A percentile compares a stretch with the other conserved stretches of the same genome.
Conservation (phyloP, 441 rosid species). For the Syzygium malaccense region DNA sequence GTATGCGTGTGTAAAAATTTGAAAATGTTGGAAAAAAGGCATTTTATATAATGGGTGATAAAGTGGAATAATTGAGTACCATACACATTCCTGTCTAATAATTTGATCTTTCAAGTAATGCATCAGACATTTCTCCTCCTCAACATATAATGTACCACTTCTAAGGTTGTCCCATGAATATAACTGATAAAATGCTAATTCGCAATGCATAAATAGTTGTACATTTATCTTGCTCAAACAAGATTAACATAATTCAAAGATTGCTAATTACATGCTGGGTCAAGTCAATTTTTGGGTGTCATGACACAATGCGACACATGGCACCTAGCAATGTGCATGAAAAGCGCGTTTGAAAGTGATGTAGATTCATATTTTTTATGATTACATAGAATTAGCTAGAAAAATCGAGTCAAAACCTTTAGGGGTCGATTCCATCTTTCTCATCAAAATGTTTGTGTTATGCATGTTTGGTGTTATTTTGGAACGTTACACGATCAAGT, state of each 20-base stretch:
- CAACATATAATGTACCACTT: background rate
- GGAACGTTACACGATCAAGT: background rate
- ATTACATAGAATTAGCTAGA: background rate
- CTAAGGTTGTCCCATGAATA: background rate
- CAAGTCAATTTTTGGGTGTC: background rate
- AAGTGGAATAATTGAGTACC: background rate
- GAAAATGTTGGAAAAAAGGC: background rate
- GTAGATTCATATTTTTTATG: too few species aligned
- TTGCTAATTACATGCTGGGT: background rate
- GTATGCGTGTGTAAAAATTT: background rate
- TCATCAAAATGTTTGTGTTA: background rate
- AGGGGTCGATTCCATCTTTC: fast-evolving
- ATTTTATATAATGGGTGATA: background rate
- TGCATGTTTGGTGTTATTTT: background rate
- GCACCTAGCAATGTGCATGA: background rate
- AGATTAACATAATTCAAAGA: too few species aligned
- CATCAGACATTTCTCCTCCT: background rate
- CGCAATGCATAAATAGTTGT: background rate
- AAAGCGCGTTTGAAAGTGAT: background rate
- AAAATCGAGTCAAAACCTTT: background rate
- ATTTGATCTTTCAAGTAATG: background rate
- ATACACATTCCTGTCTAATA: too few species aligned
- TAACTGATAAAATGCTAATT: background rate
- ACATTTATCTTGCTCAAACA: too few species aligned
- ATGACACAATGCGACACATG: fast-evolving